Conservation (phyloP, 139 green algal genomes). For the Eudorina sp. region DNA sequence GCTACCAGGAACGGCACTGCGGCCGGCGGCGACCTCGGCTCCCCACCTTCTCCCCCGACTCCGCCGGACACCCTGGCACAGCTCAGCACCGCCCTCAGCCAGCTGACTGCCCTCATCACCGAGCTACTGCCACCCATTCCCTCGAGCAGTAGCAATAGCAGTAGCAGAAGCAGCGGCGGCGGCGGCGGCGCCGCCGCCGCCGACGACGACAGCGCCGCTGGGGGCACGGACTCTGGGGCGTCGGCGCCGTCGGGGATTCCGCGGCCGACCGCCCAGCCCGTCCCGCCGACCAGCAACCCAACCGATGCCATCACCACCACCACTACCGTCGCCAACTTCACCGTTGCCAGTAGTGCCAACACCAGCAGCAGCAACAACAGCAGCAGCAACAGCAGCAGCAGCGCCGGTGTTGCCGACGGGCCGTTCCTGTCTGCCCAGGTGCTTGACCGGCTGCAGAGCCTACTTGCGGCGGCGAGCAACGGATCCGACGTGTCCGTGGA, state of each 20-base stretch:
- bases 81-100: not conserved
- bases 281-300: not conserved
- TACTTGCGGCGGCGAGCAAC: conserved; percentile 5
- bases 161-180: not conserved
- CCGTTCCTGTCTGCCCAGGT: not conserved
- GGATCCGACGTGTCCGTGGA: conserved; percentile 9
- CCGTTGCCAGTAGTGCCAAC: not conserved
- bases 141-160: too few relatives aligned
- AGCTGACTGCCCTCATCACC: not conserved
- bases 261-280: not conserved
- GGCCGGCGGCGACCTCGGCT: not conserved
- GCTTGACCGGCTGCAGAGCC: not conserved
- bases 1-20: not conserved
- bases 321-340: too few relatives aligned
- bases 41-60: not conserved
- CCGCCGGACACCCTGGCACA: conserved; percentile 6
- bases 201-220: not conserved
- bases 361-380: not conserved
- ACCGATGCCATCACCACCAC: too few relatives aligned
- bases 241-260: not conserved
- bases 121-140: not conserved
- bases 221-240: not conserved
- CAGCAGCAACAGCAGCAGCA: not conserved
- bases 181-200: not conserved
- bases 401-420: not conserved